These are phyloP conservation scores for Aegle marmelos DNA, from an alignment of 345 rosid species.

Conservation along the genomic window DNA sequence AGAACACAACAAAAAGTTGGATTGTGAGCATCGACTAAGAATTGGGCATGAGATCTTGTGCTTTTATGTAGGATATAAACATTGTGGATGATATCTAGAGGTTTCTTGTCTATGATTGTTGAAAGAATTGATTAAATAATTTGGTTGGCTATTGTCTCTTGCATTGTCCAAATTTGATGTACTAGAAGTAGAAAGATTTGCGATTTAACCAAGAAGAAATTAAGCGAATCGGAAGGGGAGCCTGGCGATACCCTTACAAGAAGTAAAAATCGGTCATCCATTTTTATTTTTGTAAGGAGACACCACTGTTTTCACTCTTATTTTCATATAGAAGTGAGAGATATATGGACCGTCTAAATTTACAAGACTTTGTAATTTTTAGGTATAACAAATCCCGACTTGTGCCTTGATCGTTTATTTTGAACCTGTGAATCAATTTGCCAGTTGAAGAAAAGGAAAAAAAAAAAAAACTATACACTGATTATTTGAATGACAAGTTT, in stretches of 20 bases:
- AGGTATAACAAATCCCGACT: background rate
- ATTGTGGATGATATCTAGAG: background rate
- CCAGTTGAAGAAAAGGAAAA: too few species aligned
- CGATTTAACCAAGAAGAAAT: background rate
- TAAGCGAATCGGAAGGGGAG: background rate
- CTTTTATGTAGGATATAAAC: background rate
- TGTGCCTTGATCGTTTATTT: background rate
- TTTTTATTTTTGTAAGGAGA: background rate
- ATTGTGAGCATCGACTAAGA: constrained; percentile 26
- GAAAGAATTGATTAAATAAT: background rate
- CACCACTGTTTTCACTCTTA: background rate
- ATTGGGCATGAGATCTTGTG: background rate
- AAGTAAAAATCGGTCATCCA: background rate
- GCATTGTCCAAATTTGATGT: constrained; percentile 2
- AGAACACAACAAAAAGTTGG: constrained; percentile 8
- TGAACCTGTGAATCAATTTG: background rate
- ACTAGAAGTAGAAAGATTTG: background rate
- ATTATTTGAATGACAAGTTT: background rate
- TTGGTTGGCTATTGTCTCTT: constrained; percentile 11
- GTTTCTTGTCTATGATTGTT: constrained; percentile 17
- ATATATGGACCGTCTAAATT: background rate
- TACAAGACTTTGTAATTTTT: background rate
- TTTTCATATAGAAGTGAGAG: background rate
- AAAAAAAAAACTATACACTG: too few species aligned
- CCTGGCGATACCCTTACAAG: background rate